These are phyloP conservation scores for Uncinocarpus reesii DNA, from an alignment of 2,329 filamentous ascomycete species.

Conservation along the genomic window DNA sequence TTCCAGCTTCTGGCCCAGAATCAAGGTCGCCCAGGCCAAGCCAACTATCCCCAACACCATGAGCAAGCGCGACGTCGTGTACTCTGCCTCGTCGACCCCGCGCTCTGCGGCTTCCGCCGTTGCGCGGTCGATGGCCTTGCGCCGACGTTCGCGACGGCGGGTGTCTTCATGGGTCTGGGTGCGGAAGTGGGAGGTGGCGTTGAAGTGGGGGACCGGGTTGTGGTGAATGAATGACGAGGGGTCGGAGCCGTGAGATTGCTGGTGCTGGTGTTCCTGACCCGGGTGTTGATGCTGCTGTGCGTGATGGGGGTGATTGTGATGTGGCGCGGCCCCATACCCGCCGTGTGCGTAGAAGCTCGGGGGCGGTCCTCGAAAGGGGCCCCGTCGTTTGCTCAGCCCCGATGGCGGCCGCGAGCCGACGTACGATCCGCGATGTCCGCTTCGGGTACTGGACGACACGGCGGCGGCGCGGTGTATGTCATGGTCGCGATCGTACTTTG, in stretches of 20 bases:
- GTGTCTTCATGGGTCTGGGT: conserved; percentile 59
- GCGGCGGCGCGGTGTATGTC: conserved; percentile 27
- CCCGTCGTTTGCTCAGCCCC: conserved; percentile 66
- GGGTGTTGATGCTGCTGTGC: not conserved
- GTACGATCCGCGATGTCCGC: conserved; percentile 42
- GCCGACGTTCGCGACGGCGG: conserved; percentile 38
- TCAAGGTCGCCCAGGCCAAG: conserved; percentile 13
- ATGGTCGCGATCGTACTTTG: conserved; percentile 61
- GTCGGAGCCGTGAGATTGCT: conserved; percentile 21
- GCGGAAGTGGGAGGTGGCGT: conserved; percentile 58
- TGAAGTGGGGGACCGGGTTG: conserved; percentile 64
- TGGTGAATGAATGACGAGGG: conserved; percentile 30
- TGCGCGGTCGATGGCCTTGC: conserved; percentile 27
- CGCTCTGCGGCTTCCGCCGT: conserved; percentile 29
- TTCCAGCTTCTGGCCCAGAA: not conserved
- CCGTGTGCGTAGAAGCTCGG: conserved; percentile 78
- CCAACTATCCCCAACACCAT: conserved; percentile 33
- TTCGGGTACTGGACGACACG: conserved; percentile 26
- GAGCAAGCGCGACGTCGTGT: conserved; percentile 28
- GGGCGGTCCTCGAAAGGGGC: conserved; percentile 72
- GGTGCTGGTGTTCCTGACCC: not conserved
- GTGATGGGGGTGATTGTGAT: conserved; percentile 16
- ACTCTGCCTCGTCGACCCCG: conserved; percentile 33
- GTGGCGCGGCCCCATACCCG: conserved; percentile 55
- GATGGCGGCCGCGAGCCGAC: conserved; percentile 59